Evolutionary conservation across 257 asterid species (phyloP).

Genomic region (Jaltomata sinuosa): DNA sequence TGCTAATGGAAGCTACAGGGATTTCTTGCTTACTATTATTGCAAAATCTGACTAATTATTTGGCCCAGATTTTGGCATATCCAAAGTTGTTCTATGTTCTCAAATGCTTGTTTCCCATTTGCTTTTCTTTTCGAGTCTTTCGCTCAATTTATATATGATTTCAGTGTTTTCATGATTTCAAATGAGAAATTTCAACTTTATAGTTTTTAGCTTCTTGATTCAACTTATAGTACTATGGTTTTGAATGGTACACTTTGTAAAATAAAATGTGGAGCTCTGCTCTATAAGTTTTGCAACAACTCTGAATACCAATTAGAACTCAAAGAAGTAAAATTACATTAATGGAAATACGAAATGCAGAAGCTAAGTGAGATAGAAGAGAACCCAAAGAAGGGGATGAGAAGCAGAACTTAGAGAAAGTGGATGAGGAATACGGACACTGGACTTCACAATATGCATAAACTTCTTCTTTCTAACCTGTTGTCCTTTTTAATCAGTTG

Average conservation of each 20-base stretch:
- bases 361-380: not conserved
- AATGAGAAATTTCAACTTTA: not conserved
- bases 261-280: not conserved
- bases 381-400: not conserved
- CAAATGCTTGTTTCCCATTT: not conserved
- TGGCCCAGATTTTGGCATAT: not conserved
- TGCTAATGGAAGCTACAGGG: slow-evolving; percentile 68
- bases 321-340: too few relatives aligned
- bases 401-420: not conserved
- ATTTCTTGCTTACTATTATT: slow-evolving; percentile 60
- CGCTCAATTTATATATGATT: not conserved
- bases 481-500: too few relatives aligned
- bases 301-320: too few relatives aligned
- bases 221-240: not conserved
- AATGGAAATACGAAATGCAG: not conserved
- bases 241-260: not conserved
- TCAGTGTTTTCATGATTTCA: not conserved
- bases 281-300: not conserved
- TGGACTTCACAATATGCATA: not conserved
- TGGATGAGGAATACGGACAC: too few relatives aligned
- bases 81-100: not conserved
- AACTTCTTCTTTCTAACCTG: not conserved
- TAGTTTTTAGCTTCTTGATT: not conserved
- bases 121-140: not conserved
- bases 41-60: slow-evolving; percentile 20